These are phyloP conservation scores for Casuarina glauca DNA, from an alignment of 306 rosid species.

Conservation along the genomic window DNA sequence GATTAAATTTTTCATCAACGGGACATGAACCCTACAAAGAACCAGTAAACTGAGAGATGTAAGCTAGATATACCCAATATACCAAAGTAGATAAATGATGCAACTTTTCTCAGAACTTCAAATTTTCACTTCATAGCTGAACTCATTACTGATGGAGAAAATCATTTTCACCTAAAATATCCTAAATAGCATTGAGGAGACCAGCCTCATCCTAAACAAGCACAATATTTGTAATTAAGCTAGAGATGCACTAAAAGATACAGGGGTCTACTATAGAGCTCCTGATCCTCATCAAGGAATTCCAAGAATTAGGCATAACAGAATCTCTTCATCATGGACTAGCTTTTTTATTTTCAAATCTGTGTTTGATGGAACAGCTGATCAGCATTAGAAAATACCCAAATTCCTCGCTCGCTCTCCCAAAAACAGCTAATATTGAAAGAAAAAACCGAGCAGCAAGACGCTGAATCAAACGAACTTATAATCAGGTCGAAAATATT, in stretches of 20 bases:
- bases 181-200: background rate
- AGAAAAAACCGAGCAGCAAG: background rate
- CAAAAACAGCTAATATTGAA: background rate
- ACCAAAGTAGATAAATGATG: background rate
- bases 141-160: background rate
- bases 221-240: background rate
- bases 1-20: background rate
- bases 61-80: too few species aligned
- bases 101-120: background rate
- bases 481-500: background rate
- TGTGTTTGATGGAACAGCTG: background rate
- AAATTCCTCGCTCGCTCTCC: background rate
- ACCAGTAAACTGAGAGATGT: background rate
- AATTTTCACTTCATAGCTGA: background rate
- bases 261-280: background rate
- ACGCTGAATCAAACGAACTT: background rate
- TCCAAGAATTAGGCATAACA: background rate
- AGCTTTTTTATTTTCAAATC: background rate
- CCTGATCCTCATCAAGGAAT: background rate
- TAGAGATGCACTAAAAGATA: background rate
- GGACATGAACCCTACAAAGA: background rate
- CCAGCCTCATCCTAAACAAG: background rate
- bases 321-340: background rate
- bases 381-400: background rate
- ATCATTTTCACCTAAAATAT: background rate